phyloP scores from a whole-genome alignment of 495 filamentous ascomycete species.

The Penicillium fimorum region DNA sequence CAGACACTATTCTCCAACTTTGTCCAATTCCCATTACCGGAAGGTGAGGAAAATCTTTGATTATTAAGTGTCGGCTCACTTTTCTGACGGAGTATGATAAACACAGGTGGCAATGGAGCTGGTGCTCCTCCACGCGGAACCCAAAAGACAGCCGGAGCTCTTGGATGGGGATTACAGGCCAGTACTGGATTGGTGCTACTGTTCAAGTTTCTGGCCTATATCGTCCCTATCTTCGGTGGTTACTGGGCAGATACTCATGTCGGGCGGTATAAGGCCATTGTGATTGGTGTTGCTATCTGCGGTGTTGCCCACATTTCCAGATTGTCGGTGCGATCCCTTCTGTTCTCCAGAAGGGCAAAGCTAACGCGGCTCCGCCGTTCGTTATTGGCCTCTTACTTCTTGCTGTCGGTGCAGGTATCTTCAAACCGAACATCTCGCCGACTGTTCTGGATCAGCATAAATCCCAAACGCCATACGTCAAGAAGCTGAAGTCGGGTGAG shows the following conservation, averaged over 20 bases:
- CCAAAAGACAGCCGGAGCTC: slow-evolving; percentile 55
- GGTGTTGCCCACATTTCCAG: slow-evolving; percentile 65
- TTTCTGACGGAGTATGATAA: too few relatives aligned
- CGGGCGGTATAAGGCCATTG: slow-evolving; percentile 55
- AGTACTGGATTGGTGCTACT: slow-evolving; percentile 59
- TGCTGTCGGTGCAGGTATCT: slow-evolving; percentile 37
- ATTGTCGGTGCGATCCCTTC: slow-evolving; percentile 58
- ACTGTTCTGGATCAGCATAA: slow-evolving; percentile 37
- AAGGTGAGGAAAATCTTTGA: slow-evolving; percentile 18
- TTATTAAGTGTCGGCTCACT: too few relatives aligned
- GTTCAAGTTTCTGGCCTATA: slow-evolving; percentile 60
- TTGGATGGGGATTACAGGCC: slow-evolving; percentile 57
- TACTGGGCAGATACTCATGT: slow-evolving; percentile 59
- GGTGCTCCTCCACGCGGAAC: slow-evolving; percentile 57
- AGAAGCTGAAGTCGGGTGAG: slow-evolving; percentile 37
- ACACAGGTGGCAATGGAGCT: slow-evolving; percentile 55
- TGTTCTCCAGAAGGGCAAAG: slow-evolving; percentile 51
- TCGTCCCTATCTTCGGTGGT: slow-evolving; percentile 56
- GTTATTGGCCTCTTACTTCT: slow-evolving; percentile 52
- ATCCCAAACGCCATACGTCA: slow-evolving; percentile 27
- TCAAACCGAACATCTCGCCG: slow-evolving; percentile 44
- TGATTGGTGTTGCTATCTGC: slow-evolving; percentile 61
- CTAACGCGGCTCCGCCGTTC: slow-evolving; percentile 53
- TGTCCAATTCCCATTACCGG: slow-evolving; percentile 53
- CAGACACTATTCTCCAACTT: slow-evolving; percentile 60